phyloP scores from a whole-genome alignment of 2,329 filamentous ascomycete genomes.

The Alternaria triticina region DNA sequence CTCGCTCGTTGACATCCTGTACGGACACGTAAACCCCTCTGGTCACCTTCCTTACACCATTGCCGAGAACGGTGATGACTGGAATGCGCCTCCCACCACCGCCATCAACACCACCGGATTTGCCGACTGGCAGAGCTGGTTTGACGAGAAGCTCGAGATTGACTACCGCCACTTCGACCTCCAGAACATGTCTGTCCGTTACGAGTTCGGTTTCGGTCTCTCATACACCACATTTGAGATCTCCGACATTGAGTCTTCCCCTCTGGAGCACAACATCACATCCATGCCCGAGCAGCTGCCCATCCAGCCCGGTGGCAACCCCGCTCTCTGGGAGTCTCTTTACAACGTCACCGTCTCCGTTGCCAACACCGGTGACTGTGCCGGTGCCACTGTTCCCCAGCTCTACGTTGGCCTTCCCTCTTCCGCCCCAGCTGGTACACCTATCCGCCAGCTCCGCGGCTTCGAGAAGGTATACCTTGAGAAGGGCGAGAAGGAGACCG shows the following conservation, averaged over 20 bases:
- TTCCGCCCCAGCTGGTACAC: constrained; percentile 65
- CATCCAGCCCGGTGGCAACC: constrained; percentile 53
- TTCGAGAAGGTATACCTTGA: constrained; percentile 61
- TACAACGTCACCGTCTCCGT: constrained; percentile 72
- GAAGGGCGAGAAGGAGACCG: constrained; percentile 68
- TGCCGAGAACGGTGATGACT: constrained; percentile 73
- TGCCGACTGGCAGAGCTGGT: constrained; percentile 58
- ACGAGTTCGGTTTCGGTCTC: constrained; percentile 81
- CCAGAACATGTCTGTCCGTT: constrained; percentile 69
- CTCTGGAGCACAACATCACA: constrained; percentile 63
- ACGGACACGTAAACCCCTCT: constrained; percentile 77
- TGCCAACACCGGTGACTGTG: constrained; percentile 68
- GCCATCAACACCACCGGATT: constrained; percentile 49
- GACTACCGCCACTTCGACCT: constrained; percentile 80
- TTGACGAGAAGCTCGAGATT: constrained; percentile 70
- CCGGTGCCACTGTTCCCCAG: constrained; percentile 62
- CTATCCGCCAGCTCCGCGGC: constrained; percentile 52
- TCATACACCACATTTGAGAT: constrained; percentile 78
- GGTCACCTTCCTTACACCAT: constrained; percentile 89
- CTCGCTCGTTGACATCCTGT: constrained; percentile 60
- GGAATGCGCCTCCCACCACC: constrained; percentile 55
- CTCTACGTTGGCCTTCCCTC: constrained; percentile 61
- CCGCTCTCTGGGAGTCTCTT: constrained; percentile 69
- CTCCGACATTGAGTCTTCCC: constrained; percentile 65
- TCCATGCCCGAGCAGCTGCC: constrained; percentile 56